Conservation (phyloP, 352 stramenopile species). For the Halophytophthora polymorphica region DNA sequence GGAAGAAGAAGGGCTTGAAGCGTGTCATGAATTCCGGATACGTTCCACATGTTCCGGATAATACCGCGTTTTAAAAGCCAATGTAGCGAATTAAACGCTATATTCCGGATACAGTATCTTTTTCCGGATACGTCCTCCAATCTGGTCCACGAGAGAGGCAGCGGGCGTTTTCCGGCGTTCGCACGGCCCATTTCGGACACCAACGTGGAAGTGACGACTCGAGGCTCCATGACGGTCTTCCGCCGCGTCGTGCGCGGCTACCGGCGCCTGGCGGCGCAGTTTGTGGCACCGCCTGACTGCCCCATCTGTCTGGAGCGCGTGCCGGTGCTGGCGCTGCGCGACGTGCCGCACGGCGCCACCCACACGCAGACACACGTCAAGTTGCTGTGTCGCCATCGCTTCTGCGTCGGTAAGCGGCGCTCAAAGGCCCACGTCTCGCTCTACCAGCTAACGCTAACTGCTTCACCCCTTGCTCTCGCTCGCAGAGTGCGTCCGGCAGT, state of each 20-base stretch:
- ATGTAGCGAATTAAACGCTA: too few species aligned
- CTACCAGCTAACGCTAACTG: too few species aligned
- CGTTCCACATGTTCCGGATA: background rate
- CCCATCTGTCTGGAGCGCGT: conserved; percentile 65
- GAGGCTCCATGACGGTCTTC: conserved; percentile 28
- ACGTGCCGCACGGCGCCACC: conserved; percentile 19
- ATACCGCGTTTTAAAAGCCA: too few species aligned
- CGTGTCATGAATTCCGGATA: background rate
- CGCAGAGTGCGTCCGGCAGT: conserved; percentile 45
- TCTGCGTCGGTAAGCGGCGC: conserved; percentile 34
- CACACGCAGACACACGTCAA: conserved; percentile 32
- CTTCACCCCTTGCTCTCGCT: too few species aligned
- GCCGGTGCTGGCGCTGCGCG: conserved; percentile 33
- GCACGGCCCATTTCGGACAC: background rate
- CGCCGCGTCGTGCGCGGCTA: conserved; percentile 50
- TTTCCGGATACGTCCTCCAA: background rate
- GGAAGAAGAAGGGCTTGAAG: background rate
- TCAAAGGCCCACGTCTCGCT: too few species aligned
- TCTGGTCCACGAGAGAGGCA: background rate
- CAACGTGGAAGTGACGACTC: background rate
- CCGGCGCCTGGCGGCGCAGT: conserved; percentile 44
- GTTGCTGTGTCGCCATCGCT: conserved; percentile 55
- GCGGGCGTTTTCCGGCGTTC: background rate
- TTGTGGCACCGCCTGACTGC: conserved; percentile 36
- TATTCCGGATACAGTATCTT: too few species aligned